These are phyloP conservation scores for Plasmodium sp. DNA, from an alignment of 169 alveolate species.

Conservation along the genomic window DNA sequence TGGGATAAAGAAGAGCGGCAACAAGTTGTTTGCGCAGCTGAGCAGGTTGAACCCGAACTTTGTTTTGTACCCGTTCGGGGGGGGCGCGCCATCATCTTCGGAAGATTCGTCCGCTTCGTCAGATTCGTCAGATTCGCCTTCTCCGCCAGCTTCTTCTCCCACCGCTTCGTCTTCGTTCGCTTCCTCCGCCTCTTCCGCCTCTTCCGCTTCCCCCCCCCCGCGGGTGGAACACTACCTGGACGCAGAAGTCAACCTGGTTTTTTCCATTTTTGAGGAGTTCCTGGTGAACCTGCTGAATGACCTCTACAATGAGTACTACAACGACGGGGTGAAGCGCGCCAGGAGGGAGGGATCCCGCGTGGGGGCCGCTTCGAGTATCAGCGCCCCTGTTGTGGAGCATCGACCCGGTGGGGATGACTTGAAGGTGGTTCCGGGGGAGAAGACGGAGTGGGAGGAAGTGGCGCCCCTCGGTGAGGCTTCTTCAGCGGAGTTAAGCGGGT, in stretches of 20 bases:
- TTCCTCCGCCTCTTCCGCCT: not conserved
- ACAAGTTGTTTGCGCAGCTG: slow-evolving; percentile 12
- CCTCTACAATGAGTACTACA: slow-evolving; percentile 10
- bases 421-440: not conserved
- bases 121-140: too few species aligned
- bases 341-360: not conserved
- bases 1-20: not conserved
- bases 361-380: not conserved
- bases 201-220: not conserved
- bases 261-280: slow-evolving; percentile 15
- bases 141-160: too few species aligned
- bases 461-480: not conserved
- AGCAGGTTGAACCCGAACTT: slow-evolving; percentile 17
- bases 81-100: too few species aligned
- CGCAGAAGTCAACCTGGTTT: slow-evolving; percentile 8
- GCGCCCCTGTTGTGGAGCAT: not conserved
- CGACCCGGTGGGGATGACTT: not conserved
- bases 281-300: slow-evolving; percentile 13
- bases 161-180: too few species aligned
- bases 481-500: not conserved
- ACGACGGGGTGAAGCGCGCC: not conserved
- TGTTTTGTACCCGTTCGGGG: slow-evolving; percentile 13
- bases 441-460: not conserved
- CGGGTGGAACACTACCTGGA: not conserved
- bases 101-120: too few species aligned